Percentiles rank a stretch among this genome's conserved stretches.
Conservation (phyloP, 2,329 filamentous ascomycete species). For the Hypoxylon sp. region DNA sequence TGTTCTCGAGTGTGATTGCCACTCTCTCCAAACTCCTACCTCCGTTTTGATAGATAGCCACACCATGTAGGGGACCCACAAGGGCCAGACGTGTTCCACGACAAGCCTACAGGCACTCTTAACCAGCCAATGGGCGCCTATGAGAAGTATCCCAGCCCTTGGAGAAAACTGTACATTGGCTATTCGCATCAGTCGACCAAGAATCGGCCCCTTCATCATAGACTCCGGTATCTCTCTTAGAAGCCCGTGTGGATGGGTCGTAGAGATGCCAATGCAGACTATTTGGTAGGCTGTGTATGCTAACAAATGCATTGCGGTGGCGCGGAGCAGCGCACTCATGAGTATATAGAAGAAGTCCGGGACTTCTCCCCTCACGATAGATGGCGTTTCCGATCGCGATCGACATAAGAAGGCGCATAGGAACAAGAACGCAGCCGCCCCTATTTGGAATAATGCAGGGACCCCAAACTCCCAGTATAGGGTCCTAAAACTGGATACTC, state of each 20-base stretch:
- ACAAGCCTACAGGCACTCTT: conserved; percentile 24
- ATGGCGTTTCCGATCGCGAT: conserved; percentile 42
- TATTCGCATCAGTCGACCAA: not conserved
- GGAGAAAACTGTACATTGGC: conserved; percentile 1
- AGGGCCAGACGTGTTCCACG: conserved; percentile 11
- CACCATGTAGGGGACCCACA: conserved; percentile 45
- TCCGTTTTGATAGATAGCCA: conserved; percentile 44
- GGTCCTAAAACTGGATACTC: not conserved
- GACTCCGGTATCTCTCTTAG: not conserved
- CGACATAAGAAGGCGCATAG: conserved; percentile 42
- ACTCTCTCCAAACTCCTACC: conserved; percentile 8
- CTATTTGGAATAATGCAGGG: conserved; percentile 42
- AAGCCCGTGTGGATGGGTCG: not conserved
- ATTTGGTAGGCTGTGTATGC: conserved; percentile 51
- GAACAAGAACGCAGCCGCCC: conserved; percentile 42
- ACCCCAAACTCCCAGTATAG: conserved; percentile 44
- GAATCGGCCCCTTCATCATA: not conserved
- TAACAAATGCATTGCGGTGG: conserved; percentile 48
- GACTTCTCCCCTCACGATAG: conserved; percentile 23
- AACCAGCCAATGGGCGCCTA: conserved; percentile 40
- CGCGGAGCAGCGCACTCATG: conserved; percentile 43
- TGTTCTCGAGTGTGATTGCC: conserved; percentile 13
- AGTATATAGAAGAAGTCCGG: conserved; percentile 39
- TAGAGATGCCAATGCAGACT: conserved; percentile 28
- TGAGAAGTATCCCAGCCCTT: conserved; percentile 28